A percentile compares a stretch with the other conserved stretches of the same genome.
Evolutionary conservation across 495 filamentous ascomycete species (phyloP).

Genomic region (Pyrenula massariospora): DNA sequence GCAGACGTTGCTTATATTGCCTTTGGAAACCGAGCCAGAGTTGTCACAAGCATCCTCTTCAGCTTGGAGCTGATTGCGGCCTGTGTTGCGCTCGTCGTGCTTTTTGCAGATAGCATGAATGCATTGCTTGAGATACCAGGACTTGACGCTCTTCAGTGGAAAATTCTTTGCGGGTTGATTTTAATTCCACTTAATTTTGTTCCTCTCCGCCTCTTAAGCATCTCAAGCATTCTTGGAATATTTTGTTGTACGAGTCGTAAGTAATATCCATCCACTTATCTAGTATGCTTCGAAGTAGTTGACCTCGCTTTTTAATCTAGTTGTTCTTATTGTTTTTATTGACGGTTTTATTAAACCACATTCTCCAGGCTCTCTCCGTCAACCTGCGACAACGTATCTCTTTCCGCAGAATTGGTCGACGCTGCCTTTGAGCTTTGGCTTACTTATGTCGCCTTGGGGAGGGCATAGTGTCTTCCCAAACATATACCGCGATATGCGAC

Average conservation of each 20-base stretch:
- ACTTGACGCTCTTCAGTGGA: constrained; percentile 65
- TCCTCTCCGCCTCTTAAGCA: constrained; percentile 72
- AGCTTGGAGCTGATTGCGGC: constrained; percentile 78
- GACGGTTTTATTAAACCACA: constrained; percentile 78
- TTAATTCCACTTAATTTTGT: constrained; percentile 77
- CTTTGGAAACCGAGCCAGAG: constrained; percentile 72
- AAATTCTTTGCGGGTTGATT: constrained; percentile 71
- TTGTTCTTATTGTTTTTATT: constrained; percentile 66
- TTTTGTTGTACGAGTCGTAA: constrained; percentile 75
- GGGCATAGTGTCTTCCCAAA: constrained; percentile 93
- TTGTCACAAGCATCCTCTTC: constrained; percentile 76
- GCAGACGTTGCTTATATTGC: constrained; percentile 88
- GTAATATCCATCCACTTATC: constrained; percentile 18
- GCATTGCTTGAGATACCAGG: constrained; percentile 54
- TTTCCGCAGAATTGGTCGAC: constrained; percentile 82
- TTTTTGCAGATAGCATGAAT: constrained; percentile 85
- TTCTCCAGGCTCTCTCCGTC: constrained; percentile 67
- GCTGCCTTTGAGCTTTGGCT: constrained; percentile 83
- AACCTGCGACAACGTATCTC: constrained; percentile 64
- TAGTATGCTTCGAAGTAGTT: no score
- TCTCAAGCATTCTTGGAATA: constrained; percentile 85
- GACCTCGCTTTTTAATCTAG: constrained; percentile 37
- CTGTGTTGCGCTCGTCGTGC: constrained; percentile 81
- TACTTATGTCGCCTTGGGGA: constrained; percentile 95
- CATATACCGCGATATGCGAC: constrained; percentile 96